Base-by-base conservation (phyloP, 345 rosid genomes). In the Acer yangbiense region DNA sequence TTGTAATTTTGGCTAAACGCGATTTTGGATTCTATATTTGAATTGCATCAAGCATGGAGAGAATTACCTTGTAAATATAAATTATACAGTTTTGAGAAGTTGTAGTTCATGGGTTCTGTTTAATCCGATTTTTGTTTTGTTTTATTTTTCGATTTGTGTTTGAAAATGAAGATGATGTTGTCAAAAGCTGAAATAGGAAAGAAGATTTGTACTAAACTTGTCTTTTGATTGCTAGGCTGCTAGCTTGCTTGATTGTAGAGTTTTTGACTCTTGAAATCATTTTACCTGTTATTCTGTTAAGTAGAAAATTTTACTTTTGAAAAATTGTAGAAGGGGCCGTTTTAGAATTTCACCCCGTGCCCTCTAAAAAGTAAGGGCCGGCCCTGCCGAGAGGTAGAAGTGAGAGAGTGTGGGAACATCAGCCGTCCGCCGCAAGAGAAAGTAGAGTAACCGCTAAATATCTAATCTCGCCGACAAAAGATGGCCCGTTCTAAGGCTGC, bases 401-500 rank as follows among this genome's bases (percentile, higher is more conserved):
- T 3, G 18, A 52, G 57, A 52, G 57, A 44, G 11, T 14, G 57
- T 16, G n/a, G 6, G n/a, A 14, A 52, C 57, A 16, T 52, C 18
- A 0, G n/a, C 57, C 7, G 57, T 52, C 57, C n/a, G n/a, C 57
- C 18, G 7, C 18, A 9, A 44, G 12, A 44, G 50, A 9, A 44
- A 44, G 50, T 9, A 44, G 50, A 44, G 2, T 44, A 44, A 44
- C 50, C 50, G 10, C 10, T 1, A 44, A 44, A 11, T 7, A 44
- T 9, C 48, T 44, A 44, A 52, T 2, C 14, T 52, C 55, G 18
- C 18, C 18, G 63, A 9, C 48, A 9, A 8, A 44, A 9, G 9
- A 93, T 95, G 98, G 86, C 84, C 57, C 87, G 90, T 63, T 57
- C 88, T 0, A 95, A 91, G 78, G 32, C 32, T 29, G 89, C 89